Evolutionary conservation across 495 filamentous ascomycete genomes (phyloP), one percentile per base, ranked within the genome.

Genomic region (Penicillium silybi): DNA sequence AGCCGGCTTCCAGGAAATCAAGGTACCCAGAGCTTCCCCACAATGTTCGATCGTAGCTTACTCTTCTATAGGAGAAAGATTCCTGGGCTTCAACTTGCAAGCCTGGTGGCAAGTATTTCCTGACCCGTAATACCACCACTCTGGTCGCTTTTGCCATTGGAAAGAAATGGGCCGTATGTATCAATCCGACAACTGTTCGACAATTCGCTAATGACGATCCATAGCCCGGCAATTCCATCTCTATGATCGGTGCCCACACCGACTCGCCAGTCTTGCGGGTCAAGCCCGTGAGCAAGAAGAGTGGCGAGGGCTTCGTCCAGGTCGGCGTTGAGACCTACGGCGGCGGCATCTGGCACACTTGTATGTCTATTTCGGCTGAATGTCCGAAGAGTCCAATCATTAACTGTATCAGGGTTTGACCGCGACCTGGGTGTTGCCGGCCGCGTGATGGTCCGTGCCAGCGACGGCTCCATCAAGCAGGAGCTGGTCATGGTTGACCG

Each of bases 321-420:
- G 87, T 97, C 39, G 93, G 91, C 44, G 91, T 96, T 42, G 93
- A 99, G 75, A 92, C 89, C 10, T 99, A 99, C 64, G 93, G 95
- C 53, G 90, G 91, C 35, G 95, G 93, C 27, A 67, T 84, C 46
- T 84, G 81, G 81, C 81, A 84, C 65, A 83, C 81, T 47, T 84
- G 80, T 82, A 39, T 48, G 65, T 57, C 34, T 26, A 22, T 17
- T 13, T 5, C 13, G 7, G 48, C 37, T 25, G n/a, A 37, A n/a
- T 25, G 6, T 19, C 6, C 8, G 4, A 32, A 16, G 22, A 2
- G 34, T 9, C n/a, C n/a, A 38, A 19, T n/a, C 0, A 35, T 18
- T 45, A 47, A 37, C 46, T 39, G 43, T 41, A 47, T n/a, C 23
- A 84, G 80, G 92, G 93, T 97, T 97, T 61, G 93, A 99, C 70